Evolutionary conservation across 805 yeast species (phyloP), one percentile per base, ranked within the genome.

Genomic region (Yamadazyma ubonensis): DNA sequence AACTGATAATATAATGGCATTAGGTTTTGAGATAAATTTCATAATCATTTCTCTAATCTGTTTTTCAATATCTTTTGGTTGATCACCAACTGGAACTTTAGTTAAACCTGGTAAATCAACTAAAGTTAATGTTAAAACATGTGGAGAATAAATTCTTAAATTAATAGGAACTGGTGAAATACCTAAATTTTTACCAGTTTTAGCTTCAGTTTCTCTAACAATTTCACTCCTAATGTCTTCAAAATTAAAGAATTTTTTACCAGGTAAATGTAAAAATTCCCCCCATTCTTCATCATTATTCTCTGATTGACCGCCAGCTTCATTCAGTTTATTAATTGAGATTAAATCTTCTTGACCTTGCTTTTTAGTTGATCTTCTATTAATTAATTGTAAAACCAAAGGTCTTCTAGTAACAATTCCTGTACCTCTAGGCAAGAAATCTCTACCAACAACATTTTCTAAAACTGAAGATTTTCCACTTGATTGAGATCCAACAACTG

Each of bases 31-130:
- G 50, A 93, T 90, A 59, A 84, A 93, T 64, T 89, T 90, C 75
- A 93, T 74, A 34, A 93, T 73, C 88, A 93, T 83, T 49, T 89
- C 96, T 57, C 89, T 82, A 55, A 93, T 93, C 67, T 88, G 97
- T 49, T 76, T 80, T 69, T 93, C 99, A 50, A 93, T 93, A 63
- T 93, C 99, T 54, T 86, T 84, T 40, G 99, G 99, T 67, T 93
- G 99, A 67, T 93, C 99, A 36, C 99, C 99, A 41, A 93, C 96
- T 3, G 99, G 99, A 27, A 93, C 99, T 61, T 93, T 93, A 29
- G 99, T 93, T 56, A 93, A 77, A 45, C 99, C 99, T 7, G 99
- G 99, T 55, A 93, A 76, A 67, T 93, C 99, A 29, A 93, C 97
- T 54, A 93, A 75, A 6, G 99, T 93, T 59, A 91, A 77, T 14